phyloP scores from a whole-genome alignment of 345 rosid species.

The Salix koriyanagi region DNA sequence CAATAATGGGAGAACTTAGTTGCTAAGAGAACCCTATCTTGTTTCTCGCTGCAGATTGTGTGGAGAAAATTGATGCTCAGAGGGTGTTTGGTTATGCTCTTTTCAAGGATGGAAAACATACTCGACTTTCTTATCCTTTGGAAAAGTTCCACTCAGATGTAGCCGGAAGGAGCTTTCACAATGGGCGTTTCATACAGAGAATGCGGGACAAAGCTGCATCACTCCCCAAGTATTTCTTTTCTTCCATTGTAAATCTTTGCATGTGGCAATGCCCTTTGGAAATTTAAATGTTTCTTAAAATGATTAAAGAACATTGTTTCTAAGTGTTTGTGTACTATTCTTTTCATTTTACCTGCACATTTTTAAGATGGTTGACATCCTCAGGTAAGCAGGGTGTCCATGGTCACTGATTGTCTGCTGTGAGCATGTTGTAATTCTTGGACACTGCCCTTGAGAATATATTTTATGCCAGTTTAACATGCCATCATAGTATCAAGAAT shows the following conservation, averaged over 20 bases:
- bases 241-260: not conserved
- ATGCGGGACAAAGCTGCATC: slow-evolving; percentile 21
- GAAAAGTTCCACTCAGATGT: slow-evolving; percentile 19
- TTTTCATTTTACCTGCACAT: not conserved
- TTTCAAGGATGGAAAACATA: slow-evolving; percentile 16
- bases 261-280: not conserved
- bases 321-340: too few species aligned
- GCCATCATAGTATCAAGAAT: not conserved
- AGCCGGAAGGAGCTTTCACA: slow-evolving; percentile 19
- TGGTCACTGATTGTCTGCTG: not conserved
- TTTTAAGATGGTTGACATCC: not conserved
- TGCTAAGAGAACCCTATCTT: not conserved
- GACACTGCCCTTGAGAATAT: not conserved
- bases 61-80: slow-evolving; percentile 21
- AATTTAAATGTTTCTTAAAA: not conserved
- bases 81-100: slow-evolving; percentile 19
- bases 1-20: not conserved
- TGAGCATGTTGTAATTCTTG: not conserved
- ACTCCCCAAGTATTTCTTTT: slow-evolving; percentile 12
- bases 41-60: slow-evolving; percentile 17
- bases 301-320: not conserved
- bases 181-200: slow-evolving; percentile 20
- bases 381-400: not conserved
- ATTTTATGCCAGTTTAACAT: not conserved
- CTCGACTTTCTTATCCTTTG: slow-evolving; percentile 15